These are phyloP conservation scores for Saturnispora galanensis DNA, from an alignment of 805 yeast species.

Conservation along the genomic window DNA sequence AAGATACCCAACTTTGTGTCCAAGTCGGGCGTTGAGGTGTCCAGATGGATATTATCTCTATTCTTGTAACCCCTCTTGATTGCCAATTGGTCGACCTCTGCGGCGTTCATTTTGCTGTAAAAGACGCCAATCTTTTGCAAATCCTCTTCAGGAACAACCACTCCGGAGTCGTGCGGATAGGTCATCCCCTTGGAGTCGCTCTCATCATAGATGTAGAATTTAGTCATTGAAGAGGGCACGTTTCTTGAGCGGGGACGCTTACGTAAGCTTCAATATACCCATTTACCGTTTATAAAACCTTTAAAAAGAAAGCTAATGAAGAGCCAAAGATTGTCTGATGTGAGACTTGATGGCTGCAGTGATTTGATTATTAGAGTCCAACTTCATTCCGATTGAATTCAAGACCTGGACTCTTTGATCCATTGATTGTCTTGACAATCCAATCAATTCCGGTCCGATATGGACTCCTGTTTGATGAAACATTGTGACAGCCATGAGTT, in stretches of 20 bases:
- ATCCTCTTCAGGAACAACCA: slow-evolving; percentile 37
- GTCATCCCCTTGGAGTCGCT: slow-evolving; percentile 49
- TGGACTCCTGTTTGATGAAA: too few relatives aligned
- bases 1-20: slow-evolving; percentile 58
- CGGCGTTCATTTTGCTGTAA: slow-evolving; percentile 42
- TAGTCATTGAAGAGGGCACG: slow-evolving; percentile 11
- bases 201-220: slow-evolving; percentile 54
- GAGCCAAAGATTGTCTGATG: too few relatives aligned
- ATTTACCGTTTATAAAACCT: too few relatives aligned
- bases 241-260: neutral
- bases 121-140: slow-evolving; percentile 59
- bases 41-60: slow-evolving; percentile 60
- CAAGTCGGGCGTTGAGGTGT: slow-evolving; percentile 47
- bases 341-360: too few relatives aligned
- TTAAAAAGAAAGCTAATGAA: too few relatives aligned
- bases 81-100: slow-evolving; percentile 60
- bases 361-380: too few relatives aligned
- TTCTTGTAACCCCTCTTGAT: slow-evolving; percentile 63
- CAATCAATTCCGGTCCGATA: too few relatives aligned
- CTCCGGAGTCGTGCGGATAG: slow-evolving; percentile 65
- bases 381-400: too few relatives aligned
- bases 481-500: too few relatives aligned
- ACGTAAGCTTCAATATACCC: too few relatives aligned
- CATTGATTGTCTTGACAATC: too few relatives aligned
- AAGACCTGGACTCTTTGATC: too few relatives aligned